These are phyloP conservation scores for Microcyclospora pomicola DNA, from an alignment of 2,329 filamentous ascomycete genomes.

Conservation along the genomic window DNA sequence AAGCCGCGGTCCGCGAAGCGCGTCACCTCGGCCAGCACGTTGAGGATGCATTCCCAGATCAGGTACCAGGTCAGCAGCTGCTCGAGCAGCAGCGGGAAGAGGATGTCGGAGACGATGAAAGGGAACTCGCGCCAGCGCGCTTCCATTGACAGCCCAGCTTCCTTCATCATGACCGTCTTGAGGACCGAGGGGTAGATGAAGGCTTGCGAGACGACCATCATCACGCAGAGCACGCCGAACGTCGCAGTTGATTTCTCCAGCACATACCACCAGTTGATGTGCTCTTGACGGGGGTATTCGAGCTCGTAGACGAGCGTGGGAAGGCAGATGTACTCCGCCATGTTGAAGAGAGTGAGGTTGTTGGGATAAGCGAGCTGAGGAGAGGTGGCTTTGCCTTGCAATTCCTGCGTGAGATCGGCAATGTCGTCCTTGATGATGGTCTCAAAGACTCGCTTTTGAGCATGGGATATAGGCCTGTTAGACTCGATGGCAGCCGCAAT, in stretches of 20 bases:
- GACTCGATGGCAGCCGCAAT: constrained; percentile 51
- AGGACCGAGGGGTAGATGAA: constrained; percentile 67
- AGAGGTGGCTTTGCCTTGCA: constrained; percentile 47
- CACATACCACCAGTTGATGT: constrained; percentile 61
- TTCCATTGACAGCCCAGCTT: constrained; percentile 45
- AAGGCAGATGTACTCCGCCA: constrained; percentile 58
- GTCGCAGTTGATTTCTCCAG: constrained; percentile 57
- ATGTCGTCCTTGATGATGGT: constrained; percentile 54
- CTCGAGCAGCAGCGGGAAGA: constrained; percentile 69
- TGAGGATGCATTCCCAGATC: constrained; percentile 57
- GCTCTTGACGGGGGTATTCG: constrained; percentile 58
- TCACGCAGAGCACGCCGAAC: constrained; percentile 60
- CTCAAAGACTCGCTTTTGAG: constrained; percentile 51
- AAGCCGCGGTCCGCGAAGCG: constrained; percentile 66
- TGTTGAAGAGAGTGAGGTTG: constrained; percentile 45
- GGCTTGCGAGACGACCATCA: constrained; percentile 64
- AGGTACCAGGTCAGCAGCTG: constrained; percentile 68
- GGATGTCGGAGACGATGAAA: constrained; percentile 59
- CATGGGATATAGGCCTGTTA: constrained; percentile 43
- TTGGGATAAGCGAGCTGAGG: constrained; percentile 46
- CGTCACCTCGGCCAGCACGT: constrained; percentile 63
- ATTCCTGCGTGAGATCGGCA: constrained; percentile 48
- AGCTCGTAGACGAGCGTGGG: constrained; percentile 70
- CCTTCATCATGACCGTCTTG: constrained; percentile 52
- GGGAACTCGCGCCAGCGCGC: constrained; percentile 55